phyloP scores from a whole-genome alignment of 2,329 filamentous ascomycete genomes.

The Pseudopyricularia javanii region DNA sequence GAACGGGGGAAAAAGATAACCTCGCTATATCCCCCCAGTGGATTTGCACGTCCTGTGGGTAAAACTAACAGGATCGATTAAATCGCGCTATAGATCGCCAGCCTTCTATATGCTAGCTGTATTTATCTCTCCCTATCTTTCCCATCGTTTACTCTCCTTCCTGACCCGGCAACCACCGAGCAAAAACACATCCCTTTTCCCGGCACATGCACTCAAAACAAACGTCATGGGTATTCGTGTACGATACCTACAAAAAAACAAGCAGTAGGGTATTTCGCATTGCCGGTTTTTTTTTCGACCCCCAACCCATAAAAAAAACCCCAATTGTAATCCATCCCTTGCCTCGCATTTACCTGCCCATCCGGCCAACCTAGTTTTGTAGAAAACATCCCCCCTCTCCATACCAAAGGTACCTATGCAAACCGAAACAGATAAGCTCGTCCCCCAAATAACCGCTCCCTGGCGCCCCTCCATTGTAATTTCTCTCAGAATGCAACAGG shows the following conservation, averaged over 20 bases:
- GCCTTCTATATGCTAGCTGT: too few species aligned
- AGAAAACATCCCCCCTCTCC: background rate
- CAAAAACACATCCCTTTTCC: background rate
- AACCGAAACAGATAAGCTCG: background rate
- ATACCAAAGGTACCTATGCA: too few species aligned
- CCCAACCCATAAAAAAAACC: too few species aligned
- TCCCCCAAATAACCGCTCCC: background rate
- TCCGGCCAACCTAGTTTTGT: background rate
- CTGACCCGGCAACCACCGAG: background rate
- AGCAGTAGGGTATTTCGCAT: background rate
- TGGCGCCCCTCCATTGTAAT: background rate
- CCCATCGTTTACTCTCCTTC: too few species aligned
- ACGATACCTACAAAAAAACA: background rate
- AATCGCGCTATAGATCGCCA: too few species aligned
- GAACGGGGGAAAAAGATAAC: too few species aligned
- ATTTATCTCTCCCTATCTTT: too few species aligned
- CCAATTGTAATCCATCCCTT: background rate
- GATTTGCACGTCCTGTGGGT: too few species aligned
- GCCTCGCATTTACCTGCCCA: background rate
- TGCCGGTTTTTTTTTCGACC: background rate
- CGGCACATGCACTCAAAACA: too few species aligned
- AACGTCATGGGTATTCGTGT: background rate
- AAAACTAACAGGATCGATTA: too few species aligned
- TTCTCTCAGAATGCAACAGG: background rate
- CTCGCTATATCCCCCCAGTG: too few species aligned